Percentiles rank a stretch among this genome's conserved stretches.
Evolutionary conservation across 1,284 basidiomycete species (phyloP).

Genomic region (Sanghuangporus weigelae): DNA sequence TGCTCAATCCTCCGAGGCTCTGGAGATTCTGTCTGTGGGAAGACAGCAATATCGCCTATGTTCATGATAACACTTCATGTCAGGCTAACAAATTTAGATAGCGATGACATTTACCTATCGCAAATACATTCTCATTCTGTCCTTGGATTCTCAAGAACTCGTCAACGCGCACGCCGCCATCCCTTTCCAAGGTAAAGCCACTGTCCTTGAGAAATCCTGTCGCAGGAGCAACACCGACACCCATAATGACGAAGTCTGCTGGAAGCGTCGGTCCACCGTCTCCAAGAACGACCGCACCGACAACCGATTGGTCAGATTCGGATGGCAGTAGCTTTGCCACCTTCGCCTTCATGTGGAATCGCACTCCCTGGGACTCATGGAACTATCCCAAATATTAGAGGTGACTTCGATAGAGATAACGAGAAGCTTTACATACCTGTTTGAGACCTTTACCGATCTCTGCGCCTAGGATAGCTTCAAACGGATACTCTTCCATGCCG

Average conservation of each 20-base stretch:
- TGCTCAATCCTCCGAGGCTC: constrained; percentile 73
- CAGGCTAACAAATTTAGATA: neutral
- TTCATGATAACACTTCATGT: neutral
- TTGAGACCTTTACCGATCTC: constrained; percentile 77
- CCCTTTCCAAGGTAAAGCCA: constrained; percentile 66
- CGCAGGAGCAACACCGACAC: constrained; percentile 84
- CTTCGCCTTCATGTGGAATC: constrained; percentile 75
- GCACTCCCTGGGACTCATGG: constrained; percentile 76
- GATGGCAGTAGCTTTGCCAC: constrained; percentile 71
- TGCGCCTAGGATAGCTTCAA: constrained; percentile 77
- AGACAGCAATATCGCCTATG: constrained; percentile 79
- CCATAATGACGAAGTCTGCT: constrained; percentile 84
- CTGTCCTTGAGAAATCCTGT: constrained; percentile 78
- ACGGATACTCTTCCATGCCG: constrained; percentile 82
- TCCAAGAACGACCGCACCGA: constrained; percentile 59
- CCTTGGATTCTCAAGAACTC: constrained; percentile 69
- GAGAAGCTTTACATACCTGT: constrained; percentile 44
- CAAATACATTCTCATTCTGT: constrained; percentile 61
- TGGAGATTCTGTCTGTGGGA: constrained; percentile 57
- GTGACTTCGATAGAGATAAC: neutral
- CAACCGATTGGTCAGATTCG: constrained; percentile 39
- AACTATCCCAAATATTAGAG: constrained; percentile 38
- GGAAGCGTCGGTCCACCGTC: constrained; percentile 61
- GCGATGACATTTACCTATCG: constrained; percentile 54
- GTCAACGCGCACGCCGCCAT: constrained; percentile 81